These are phyloP conservation scores for Pseudocercospora vitis DNA, from an alignment of 2,329 filamentous ascomycete species.

Conservation along the genomic window DNA sequence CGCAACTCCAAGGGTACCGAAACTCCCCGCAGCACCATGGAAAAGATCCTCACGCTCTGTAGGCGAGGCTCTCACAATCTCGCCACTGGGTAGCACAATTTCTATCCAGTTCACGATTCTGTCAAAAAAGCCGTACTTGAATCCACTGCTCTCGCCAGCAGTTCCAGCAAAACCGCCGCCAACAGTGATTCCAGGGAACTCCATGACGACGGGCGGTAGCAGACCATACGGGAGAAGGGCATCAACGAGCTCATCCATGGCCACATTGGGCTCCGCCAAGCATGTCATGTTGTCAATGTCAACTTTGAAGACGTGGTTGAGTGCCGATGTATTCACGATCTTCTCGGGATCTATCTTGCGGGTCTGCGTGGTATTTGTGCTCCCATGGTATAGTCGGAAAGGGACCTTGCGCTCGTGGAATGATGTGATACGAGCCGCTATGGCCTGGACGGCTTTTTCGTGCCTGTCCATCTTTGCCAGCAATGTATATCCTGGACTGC, in stretches of 20 bases:
- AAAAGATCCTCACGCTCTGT: slow-evolving; percentile 61
- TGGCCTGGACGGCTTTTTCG: slow-evolving; percentile 15
- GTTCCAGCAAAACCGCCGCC: slow-evolving; percentile 68
- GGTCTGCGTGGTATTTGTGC: slow-evolving; percentile 53
- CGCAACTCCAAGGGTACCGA: slow-evolving; percentile 67
- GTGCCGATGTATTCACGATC: slow-evolving; percentile 50
- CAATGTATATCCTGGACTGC: neutral
- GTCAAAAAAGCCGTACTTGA: slow-evolving; percentile 67
- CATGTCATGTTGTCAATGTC: slow-evolving; percentile 45
- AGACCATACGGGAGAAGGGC: slow-evolving; percentile 57
- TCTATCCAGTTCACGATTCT: slow-evolving; percentile 62
- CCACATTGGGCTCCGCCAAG: slow-evolving; percentile 67
- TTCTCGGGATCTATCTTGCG: slow-evolving; percentile 40
- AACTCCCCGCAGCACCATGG: slow-evolving; percentile 62
- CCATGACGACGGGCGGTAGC: slow-evolving; percentile 67
- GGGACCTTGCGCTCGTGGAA: slow-evolving; percentile 51
- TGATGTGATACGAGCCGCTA: slow-evolving; percentile 18
- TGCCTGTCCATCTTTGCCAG: slow-evolving; percentile 17
- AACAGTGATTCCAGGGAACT: slow-evolving; percentile 66
- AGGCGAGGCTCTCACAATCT: slow-evolving; percentile 42
- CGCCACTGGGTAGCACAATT: slow-evolving; percentile 63
- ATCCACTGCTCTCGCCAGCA: slow-evolving; percentile 66
- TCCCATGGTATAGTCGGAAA: slow-evolving; percentile 60
- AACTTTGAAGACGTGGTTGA: slow-evolving; percentile 51
- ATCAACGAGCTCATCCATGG: slow-evolving; percentile 64